Evolutionary conservation across 495 filamentous ascomycete species (phyloP), one percentile per base, ranked within the genome.

Genomic region (Penicillium ochrochloron): DNA sequence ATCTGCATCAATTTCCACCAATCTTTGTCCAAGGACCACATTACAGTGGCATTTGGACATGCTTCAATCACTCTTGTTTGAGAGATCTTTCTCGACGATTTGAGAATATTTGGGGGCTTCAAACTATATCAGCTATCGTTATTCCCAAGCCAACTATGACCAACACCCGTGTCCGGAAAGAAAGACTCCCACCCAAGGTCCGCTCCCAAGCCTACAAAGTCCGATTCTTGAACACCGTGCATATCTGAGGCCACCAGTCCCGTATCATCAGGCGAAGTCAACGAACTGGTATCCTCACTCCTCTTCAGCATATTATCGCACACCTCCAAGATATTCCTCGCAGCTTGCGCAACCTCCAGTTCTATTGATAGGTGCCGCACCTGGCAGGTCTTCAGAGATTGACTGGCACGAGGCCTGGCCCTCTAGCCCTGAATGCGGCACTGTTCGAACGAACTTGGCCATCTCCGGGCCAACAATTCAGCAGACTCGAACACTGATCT

Each of bases 341-440:
- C 39, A 3, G 15, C 15, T 6, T 6, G 39, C 14, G 39, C 15
- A 42, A 42, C 39, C 39, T 42, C 14, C 15, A 42, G 7, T 15
- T 42, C 39, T 1, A 42, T 19, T 72, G 93, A 93, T 92, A 56
- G 91, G 91, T 50, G 91, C 91, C 23, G 90, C 91, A 0, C 92
- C 92, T 4, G 90, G 89, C 33, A 84, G 84, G 14, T 23, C 57
- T 50, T 35, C 57, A 9, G 56, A 60, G 5, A 17, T 57, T 60
- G 92, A 97, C 74, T 97, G 94, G 94, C 84, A 86, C 68, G 73
- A 88, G 57, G 80, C 88, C 12, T 97, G 94, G 94, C 86, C 87
- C 34, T 82, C 90, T 11, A 90, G 87, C 67, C 76, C 85, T 29
- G 93, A 97, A 75, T 88, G 88, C 69, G 68, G 76, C 39, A 83